Evolutionary conservation across 1,284 basidiomycete genomes (phyloP).

Genomic region (Cystobasidium sp.): DNA sequence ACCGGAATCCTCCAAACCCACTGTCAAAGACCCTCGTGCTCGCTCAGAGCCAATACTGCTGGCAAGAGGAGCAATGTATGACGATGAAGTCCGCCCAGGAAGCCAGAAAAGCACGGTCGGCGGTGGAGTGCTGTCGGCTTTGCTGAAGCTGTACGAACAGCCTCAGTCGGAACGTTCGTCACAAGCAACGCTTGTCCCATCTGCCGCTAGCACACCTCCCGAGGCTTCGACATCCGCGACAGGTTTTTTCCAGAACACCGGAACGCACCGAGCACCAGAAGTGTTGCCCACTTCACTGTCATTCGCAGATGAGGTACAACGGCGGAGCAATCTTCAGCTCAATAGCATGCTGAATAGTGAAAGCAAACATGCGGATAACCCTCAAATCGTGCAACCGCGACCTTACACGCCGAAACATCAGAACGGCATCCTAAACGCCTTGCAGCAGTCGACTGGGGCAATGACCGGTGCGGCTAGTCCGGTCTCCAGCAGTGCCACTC

Average conservation of each 20-base stretch:
- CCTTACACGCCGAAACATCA: not conserved
- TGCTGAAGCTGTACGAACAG: conserved; percentile 42
- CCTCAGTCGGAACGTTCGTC: conserved; percentile 32
- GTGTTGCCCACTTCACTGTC: not conserved
- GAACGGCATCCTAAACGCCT: not conserved
- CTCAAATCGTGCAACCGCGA: not conserved
- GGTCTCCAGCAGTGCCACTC: conserved; percentile 14
- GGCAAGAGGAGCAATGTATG: no score
- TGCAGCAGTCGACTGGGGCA: conserved; percentile 8
- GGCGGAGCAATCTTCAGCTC: conserved; percentile 15
- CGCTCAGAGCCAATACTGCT: not conserved
- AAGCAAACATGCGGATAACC: conserved; percentile 1
- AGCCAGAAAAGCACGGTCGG: not conserved
- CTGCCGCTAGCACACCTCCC: conserved; percentile 17
- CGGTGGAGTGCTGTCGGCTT: conserved; percentile 36
- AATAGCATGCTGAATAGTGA: conserved; percentile 2
- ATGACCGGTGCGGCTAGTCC: conserved; percentile 39
- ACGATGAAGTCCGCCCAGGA: no score
- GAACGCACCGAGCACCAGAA: conserved; percentile 9
- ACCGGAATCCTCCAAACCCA: not conserved
- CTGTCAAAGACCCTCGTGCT: not conserved
- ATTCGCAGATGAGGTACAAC: conserved; percentile 13
- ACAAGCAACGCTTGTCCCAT: conserved; percentile 33
- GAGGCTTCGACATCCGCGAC: not conserved
- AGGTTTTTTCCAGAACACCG: not conserved